Evolutionary conservation across 495 filamentous ascomycete species (phyloP), one percentile per base, ranked within the genome.

Genomic region (Penicillium lagena): DNA sequence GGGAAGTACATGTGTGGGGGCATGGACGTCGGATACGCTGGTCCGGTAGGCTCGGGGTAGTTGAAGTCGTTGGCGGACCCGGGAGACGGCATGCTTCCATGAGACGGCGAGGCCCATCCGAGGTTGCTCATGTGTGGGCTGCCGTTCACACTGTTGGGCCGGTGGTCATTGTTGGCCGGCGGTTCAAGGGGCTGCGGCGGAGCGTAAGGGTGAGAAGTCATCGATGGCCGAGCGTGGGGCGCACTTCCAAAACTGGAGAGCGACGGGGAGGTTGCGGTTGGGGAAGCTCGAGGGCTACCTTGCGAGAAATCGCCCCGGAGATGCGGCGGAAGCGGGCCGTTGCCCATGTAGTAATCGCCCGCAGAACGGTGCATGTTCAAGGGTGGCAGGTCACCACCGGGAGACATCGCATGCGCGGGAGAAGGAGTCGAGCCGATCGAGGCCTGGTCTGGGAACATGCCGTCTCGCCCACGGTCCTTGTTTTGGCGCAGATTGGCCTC

Each of bases 351-450:
- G 49, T 83, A 86, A 28, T 85, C 81, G 15, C 78, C 70, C 13
- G 67, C 52, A 40, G 79, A 80, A 39, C 85, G 82, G 45, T 83
- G 82, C 70, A 95, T 83, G 44, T 75, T 76, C 51, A 93, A 71
- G 1, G 81, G 81, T 32, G 86, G 82, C 46, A 94, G 75, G 31
- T 91, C 87, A 5, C 81, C 75, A 42, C 76, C 75, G 3, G 93
- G 90, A 2, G 91, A 96, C 51, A 90, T 76, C 2, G 90, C 87
- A 40, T 88, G 81, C n/a, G 77, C 79, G 1, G 90, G 90, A 8
- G 91, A 95, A 13, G 91, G 89, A 2, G 91, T 93, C 9, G 87
- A 86, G 42, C 87, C 68, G 2, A 87, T 85, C n/a, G 93, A 95
- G 31, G 70, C 85, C 30, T 83, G 83, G 42, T 87, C 87, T 2